Conservation (phyloP, 768 basidiomycete species). For the Gloeostereum incarnatum region DNA sequence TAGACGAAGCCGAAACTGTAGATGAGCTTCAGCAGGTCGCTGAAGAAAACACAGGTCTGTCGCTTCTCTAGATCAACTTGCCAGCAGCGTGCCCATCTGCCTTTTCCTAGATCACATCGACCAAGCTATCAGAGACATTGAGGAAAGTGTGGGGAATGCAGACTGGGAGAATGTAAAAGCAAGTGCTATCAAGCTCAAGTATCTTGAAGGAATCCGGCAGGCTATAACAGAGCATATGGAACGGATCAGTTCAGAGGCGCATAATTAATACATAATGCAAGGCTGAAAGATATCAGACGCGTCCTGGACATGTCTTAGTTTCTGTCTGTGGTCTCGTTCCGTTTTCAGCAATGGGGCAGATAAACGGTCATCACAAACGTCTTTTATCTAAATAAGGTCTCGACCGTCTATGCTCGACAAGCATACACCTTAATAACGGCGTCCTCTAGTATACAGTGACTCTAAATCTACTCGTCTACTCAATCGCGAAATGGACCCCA, state of each 20-base stretch:
- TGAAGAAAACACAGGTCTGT: conserved; percentile 45
- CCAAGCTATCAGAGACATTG: conserved; percentile 34
- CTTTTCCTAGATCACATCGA: conserved; percentile 39
- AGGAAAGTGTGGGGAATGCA: conserved; percentile 34
- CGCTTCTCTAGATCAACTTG: background rate
- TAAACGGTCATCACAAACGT: no score
- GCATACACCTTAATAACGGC: no score
- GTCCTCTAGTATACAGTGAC: no score
- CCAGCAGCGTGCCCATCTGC: conserved; percentile 3
- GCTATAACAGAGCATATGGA: conserved; percentile 36
- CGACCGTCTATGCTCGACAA: background rate
- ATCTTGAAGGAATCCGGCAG: conserved; percentile 54
- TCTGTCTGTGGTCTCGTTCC: no score
- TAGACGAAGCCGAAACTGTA: conserved; percentile 52
- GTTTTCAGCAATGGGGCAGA: no score
- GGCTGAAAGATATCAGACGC: no score
- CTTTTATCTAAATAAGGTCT: background rate
- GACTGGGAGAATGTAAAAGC: conserved; percentile 51
- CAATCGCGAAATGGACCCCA: no score
- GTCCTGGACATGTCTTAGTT: no score
- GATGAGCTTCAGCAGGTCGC: conserved; percentile 42
- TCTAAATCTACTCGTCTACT: no score
- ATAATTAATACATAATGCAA: no score
- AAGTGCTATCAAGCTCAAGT: conserved; percentile 62
- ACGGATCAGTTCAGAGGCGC: no score